Conservation (phyloP, 163 green algal species). For the Volvox carteri region DNA sequence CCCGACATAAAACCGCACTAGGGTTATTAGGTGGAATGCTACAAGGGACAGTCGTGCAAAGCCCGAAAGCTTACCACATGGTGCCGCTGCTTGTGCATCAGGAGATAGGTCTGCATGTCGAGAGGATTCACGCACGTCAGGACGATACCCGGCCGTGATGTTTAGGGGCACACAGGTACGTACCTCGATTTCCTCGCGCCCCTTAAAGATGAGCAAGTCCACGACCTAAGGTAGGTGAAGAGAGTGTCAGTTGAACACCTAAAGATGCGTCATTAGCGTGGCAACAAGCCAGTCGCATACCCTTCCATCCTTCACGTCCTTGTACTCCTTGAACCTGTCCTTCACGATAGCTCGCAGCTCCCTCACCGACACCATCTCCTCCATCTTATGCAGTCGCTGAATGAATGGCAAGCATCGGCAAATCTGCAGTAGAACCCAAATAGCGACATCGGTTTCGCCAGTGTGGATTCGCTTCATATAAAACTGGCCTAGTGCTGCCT, state of each 20-base stretch:
- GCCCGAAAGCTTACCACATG: conserved; percentile 88
- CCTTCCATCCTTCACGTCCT: conserved; percentile 76
- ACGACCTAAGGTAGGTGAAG: conserved; percentile 75
- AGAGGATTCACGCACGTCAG: background rate
- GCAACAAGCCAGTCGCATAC: conserved; percentile 51
- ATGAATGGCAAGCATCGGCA: conserved; percentile 86
- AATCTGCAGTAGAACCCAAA: conserved; percentile 69
- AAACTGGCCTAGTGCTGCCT: background rate
- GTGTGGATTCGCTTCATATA: background rate
- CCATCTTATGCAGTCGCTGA: conserved; percentile 82
- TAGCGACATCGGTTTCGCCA: background rate
- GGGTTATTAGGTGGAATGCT: background rate
- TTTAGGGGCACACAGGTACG: conserved; percentile 5
- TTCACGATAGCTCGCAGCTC: conserved; percentile 83
- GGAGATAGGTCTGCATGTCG: conserved; percentile 87
- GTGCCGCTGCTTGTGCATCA: conserved; percentile 93
- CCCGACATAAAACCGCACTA: too few species aligned
- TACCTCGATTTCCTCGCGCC: conserved; percentile 89
- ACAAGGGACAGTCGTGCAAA: too few species aligned
- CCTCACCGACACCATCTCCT: conserved; percentile 81
- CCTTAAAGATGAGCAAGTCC: conserved; percentile 92
- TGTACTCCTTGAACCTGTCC: conserved; percentile 78
- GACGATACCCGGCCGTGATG: background rate
- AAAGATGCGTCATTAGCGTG: too few species aligned
- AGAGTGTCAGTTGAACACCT: too few species aligned